A percentile compares a stretch with the other conserved stretches of the same genome.
Evolutionary conservation across 2,329 filamentous ascomycete species (phyloP).

Genomic region (Dactylonectria estremocensis): DNA sequence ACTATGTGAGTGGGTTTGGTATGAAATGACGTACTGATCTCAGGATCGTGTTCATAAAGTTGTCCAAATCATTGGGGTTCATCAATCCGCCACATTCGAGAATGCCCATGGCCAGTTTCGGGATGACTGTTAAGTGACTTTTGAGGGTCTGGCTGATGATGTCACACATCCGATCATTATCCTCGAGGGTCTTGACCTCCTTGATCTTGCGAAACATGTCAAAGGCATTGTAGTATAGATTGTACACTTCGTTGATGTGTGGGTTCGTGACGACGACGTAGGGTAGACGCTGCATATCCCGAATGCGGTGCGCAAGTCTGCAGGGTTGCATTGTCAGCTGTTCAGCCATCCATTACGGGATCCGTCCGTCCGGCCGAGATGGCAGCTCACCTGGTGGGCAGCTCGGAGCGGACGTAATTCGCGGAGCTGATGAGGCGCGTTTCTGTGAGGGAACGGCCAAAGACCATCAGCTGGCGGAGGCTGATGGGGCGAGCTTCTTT

Average conservation of each 20-base stretch:
- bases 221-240: constrained; percentile 97
- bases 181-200: constrained; percentile 87
- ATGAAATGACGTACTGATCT: constrained; percentile 77
- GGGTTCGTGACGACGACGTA: constrained; percentile 97
- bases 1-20: background rate
- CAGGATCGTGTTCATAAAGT: constrained; percentile 95
- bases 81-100: constrained; percentile 90
- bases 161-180: constrained; percentile 91
- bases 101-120: constrained; percentile 93
- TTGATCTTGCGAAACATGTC: constrained; percentile 88
- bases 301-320: constrained; percentile 92
- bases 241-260: constrained; percentile 95
- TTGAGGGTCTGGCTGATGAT: constrained; percentile 84
- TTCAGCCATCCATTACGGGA: constrained; percentile 24
- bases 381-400: constrained; percentile 73
- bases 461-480: constrained; percentile 96
- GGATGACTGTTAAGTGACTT: constrained; percentile 94
- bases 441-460: constrained; percentile 94
- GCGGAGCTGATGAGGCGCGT: constrained; percentile 91
- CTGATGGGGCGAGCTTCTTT: constrained; percentile 96
- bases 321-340: constrained; percentile 31
- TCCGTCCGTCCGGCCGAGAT: constrained; percentile 7
- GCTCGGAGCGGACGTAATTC: constrained; percentile 96
- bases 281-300: constrained; percentile 96
- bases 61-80: constrained; percentile 85